A percentile compares a stretch with the other conserved stretches of the same genome.
Evolutionary conservation across 257 asterid genomes (phyloP).

Genomic region (Capsicum pubescens): DNA sequence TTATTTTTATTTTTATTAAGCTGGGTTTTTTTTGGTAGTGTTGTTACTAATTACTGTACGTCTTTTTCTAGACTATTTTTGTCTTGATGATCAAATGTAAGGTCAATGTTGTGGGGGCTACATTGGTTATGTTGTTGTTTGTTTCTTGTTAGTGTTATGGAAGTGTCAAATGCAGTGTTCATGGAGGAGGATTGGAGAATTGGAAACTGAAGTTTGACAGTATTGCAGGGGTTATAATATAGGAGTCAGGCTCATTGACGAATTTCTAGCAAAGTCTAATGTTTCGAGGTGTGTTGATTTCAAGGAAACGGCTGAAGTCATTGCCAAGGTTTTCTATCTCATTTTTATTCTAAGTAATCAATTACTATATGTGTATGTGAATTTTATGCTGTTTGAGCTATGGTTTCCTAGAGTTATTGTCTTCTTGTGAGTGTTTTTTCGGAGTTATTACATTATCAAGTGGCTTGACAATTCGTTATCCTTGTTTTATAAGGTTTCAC

Average conservation of each 20-base stretch:
- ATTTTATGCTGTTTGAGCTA: slow-evolving; percentile 46
- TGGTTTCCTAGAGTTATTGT: not conserved
- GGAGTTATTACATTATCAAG: not conserved
- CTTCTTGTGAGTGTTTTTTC: not conserved
- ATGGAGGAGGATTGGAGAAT: not conserved
- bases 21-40: not conserved
- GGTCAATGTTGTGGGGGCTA: too few relatives aligned
- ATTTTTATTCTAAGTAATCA: not conserved
- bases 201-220: not conserved
- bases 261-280: slow-evolving; percentile 87
- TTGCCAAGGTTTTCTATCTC: slow-evolving; percentile 71
- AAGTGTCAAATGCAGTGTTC: not conserved
- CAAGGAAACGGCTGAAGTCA: slow-evolving; percentile 92
- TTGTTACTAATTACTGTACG: too few relatives aligned
- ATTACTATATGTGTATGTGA: slow-evolving; percentile 55
- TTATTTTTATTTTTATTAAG: not conserved
- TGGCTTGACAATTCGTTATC: not conserved
- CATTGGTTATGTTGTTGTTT: too few relatives aligned
- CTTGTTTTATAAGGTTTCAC: slow-evolving; percentile 10
- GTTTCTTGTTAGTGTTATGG: not conserved
- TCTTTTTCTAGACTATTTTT: too few relatives aligned
- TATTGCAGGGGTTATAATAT: slow-evolving; percentile 84
- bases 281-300: slow-evolving; percentile 91
- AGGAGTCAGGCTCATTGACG: slow-evolving; percentile 82
- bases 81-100: too few relatives aligned